Evolutionary conservation across 75 land plant species (phyloP).

Genomic region (Pseudotsuga menziesii): DNA sequence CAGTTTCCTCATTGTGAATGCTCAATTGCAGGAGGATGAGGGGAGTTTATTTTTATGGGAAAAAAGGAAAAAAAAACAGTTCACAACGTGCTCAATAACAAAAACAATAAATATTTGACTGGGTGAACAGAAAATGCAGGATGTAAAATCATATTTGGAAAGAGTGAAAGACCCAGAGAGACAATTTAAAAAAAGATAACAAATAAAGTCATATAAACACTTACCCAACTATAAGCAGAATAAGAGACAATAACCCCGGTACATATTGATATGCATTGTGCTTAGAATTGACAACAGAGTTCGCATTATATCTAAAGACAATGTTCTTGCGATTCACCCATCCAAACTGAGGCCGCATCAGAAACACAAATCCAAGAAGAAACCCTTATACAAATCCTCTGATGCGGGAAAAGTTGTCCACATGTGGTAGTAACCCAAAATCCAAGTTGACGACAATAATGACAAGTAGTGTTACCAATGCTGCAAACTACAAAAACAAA

Average conservation of each 20-base stretch:
- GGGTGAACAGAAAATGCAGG: too few species aligned
- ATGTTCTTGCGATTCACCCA: slow-evolving; percentile 46
- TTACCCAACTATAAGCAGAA: slow-evolving; percentile 61
- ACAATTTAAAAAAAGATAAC: background rate
- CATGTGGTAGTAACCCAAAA: slow-evolving; percentile 79
- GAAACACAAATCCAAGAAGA: slow-evolving; percentile 83
- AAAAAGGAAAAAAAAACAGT: too few species aligned
- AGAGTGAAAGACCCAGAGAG: too few species aligned
- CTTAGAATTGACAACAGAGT: slow-evolving; percentile 31
- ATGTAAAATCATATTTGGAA: too few species aligned
- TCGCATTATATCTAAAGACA: slow-evolving; percentile 15
- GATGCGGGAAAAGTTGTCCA: slow-evolving; percentile 92
- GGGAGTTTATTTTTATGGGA: too few species aligned
- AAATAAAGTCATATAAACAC: slow-evolving; percentile 11
- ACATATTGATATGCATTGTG: slow-evolving; percentile 66
- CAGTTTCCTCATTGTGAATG: too few species aligned
- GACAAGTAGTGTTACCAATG: slow-evolving; percentile 55
- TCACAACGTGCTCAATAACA: too few species aligned
- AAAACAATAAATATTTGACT: too few species aligned
- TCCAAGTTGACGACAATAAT: slow-evolving; percentile 73
- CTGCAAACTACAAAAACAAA: slow-evolving; percentile 44
- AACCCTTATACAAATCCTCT: slow-evolving; percentile 92
- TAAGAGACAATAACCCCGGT: slow-evolving; percentile 43
- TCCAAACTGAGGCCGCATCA: slow-evolving; percentile 81
- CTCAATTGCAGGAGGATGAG: too few species aligned